Evolutionary conservation across 2,329 filamentous ascomycete genomes (phyloP).

Genomic region (Teratosphaeria epicoccoides): DNA sequence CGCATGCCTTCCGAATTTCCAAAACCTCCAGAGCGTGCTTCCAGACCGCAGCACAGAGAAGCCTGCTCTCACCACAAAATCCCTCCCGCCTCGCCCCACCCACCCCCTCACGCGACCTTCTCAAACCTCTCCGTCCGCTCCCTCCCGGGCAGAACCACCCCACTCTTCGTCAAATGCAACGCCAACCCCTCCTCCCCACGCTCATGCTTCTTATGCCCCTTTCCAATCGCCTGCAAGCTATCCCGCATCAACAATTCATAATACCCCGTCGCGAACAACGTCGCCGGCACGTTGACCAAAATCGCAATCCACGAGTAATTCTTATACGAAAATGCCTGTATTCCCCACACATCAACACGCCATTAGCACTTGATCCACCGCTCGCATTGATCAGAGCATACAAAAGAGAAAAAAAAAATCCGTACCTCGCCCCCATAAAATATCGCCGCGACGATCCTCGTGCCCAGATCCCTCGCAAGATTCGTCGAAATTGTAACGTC

Average conservation of each 20-base stretch:
- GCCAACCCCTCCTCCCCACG: constrained; percentile 42
- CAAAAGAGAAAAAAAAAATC: no score
- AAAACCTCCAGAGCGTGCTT: no score
- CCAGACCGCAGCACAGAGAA: no score
- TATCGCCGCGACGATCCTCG: constrained; percentile 48
- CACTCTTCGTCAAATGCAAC: constrained; percentile 29
- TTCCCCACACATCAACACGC: no score
- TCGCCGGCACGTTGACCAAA: constrained; percentile 47
- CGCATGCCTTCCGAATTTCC: no score
- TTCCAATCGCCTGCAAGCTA: constrained; percentile 40
- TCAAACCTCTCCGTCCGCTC: constrained; percentile 6
- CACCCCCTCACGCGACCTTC: neutral
- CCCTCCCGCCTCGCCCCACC: no score
- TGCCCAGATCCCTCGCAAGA: constrained; percentile 48
- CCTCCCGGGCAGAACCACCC: constrained; percentile 14
- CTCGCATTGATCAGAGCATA: neutral
- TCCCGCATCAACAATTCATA: constrained; percentile 48
- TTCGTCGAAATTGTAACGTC: constrained; percentile 47
- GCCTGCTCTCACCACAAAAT: no score
- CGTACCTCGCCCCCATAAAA: constrained; percentile 40
- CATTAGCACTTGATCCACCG: neutral
- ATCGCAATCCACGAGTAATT: constrained; percentile 45
- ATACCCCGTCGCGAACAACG: constrained; percentile 43
- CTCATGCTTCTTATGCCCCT: constrained; percentile 41
- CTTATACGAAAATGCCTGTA: constrained; percentile 34